Evolutionary conservation across 2,329 filamentous ascomycete genomes (phyloP).

Genomic region (Sporothrix brasiliensis): DNA sequence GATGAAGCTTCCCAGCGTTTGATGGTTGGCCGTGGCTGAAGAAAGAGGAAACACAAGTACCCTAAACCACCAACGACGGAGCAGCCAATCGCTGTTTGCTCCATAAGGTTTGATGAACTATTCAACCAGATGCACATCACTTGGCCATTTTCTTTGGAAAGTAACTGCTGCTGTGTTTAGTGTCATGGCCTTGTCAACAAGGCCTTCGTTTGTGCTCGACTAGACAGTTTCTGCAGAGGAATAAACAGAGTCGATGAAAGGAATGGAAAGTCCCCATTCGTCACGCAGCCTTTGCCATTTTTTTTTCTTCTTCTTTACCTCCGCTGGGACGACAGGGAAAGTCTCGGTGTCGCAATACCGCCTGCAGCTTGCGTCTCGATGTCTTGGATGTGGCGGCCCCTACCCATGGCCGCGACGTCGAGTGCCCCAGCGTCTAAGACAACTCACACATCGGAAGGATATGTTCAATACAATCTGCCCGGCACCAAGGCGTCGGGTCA

Average conservation of each 20-base stretch:
- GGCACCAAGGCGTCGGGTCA: constrained; percentile 25
- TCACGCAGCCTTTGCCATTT: not conserved
- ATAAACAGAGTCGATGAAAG: not conserved
- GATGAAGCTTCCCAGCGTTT: not conserved
- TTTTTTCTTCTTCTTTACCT: not conserved
- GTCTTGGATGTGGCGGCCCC: constrained; percentile 14
- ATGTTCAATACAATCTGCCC: not conserved
- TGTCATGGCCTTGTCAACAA: not conserved
- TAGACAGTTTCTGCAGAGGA: no score
- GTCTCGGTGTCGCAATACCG: constrained; percentile 7
- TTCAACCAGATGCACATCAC: not conserved
- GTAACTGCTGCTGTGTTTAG: not conserved
- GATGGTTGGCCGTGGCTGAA: not conserved
- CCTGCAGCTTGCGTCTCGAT: not conserved
- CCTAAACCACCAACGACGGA: not conserved
- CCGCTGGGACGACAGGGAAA: not conserved
- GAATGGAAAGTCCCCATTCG: not conserved
- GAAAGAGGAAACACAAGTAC: not conserved
- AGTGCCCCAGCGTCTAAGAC: constrained; percentile 5
- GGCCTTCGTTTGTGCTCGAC: no score
- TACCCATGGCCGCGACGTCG: constrained; percentile 20
- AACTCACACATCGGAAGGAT: not conserved
- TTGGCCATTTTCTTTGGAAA: not conserved
- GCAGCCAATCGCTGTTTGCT: not conserved
- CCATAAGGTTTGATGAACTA: not conserved